Percentiles rank a stretch among this genome's conserved stretches.
Conservation (phyloP, 176 grass and related monocot genomes). For the Rhynchospora tenuis region DNA sequence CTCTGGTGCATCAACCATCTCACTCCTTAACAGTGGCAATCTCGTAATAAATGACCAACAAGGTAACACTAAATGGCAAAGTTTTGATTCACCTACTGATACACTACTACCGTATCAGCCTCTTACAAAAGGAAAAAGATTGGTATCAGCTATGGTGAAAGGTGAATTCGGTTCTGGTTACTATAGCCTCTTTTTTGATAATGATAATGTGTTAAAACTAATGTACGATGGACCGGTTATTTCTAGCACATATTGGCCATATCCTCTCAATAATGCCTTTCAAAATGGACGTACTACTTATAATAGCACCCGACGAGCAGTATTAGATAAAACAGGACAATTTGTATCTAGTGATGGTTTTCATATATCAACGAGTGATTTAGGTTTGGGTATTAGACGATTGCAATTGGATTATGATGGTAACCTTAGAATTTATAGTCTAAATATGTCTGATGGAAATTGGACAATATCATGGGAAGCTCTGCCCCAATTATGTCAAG, state of each 20-base stretch:
- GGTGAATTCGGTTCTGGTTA: neutral
- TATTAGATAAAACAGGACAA: conserved; percentile 32
- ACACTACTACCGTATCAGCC: conserved; percentile 35
- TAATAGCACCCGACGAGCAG: conserved; percentile 31
- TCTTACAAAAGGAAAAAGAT: conserved; percentile 23
- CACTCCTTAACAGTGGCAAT: conserved; percentile 43
- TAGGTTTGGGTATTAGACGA: conserved; percentile 25
- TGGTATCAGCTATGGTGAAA: neutral
- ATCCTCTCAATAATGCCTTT: neutral
- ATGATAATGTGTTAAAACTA: conserved; percentile 58
- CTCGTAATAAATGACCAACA: conserved; percentile 34
- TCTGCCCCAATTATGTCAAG: conserved; percentile 44
- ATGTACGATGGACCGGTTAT: conserved; percentile 43
- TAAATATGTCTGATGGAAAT: conserved; percentile 32
- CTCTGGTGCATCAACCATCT: conserved; percentile 9
- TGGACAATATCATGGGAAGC: conserved; percentile 50
- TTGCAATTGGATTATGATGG: conserved; percentile 41
- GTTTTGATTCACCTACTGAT: conserved; percentile 39
- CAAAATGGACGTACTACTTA: conserved; percentile 19
- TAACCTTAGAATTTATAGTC: conserved; percentile 71
- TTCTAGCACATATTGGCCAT: conserved; percentile 69
- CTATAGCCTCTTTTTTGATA: conserved; percentile 53
- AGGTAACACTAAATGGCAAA: conserved; percentile 37
- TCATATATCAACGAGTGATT: conserved; percentile 13
- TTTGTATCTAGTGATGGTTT: conserved; percentile 50